phyloP scores from a whole-genome alignment of 176 grass and related monocot species.

The Lolium perenne region DNA sequence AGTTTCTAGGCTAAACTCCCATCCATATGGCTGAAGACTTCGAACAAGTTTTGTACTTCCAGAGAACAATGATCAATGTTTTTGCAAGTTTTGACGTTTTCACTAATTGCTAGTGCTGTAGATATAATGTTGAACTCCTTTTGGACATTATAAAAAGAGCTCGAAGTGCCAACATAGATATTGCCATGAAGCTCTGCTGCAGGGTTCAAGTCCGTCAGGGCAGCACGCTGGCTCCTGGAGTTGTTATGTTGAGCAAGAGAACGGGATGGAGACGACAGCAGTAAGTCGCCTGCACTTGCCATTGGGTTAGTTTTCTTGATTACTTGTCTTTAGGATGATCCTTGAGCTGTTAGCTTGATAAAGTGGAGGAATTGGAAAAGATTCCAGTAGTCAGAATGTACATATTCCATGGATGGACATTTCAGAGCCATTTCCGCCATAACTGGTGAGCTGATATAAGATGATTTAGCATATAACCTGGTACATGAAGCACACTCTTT shows the following conservation, averaged over 20 bases:
- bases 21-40: background rate
- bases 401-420: background rate
- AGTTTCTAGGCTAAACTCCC: background rate
- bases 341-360: background rate
- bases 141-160: background rate
- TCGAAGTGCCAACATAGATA: background rate
- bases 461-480: background rate
- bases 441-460: constrained; percentile 14
- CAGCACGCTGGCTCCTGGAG: background rate
- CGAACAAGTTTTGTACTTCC: background rate
- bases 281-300: background rate
- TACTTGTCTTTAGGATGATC: background rate
- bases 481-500: constrained; percentile 21
- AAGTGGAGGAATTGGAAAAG: background rate
- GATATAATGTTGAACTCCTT: background rate
- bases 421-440: constrained; percentile 14
- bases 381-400: background rate
- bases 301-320: background rate
- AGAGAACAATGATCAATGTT: background rate
- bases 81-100: background rate
- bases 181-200: background rate
- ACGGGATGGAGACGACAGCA: too few species aligned
- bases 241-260: background rate
- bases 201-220: background rate
- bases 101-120: background rate